Evolutionary conservation across 805 yeast genomes (phyloP).

Genomic region (Barnettozyma sp.): DNA sequence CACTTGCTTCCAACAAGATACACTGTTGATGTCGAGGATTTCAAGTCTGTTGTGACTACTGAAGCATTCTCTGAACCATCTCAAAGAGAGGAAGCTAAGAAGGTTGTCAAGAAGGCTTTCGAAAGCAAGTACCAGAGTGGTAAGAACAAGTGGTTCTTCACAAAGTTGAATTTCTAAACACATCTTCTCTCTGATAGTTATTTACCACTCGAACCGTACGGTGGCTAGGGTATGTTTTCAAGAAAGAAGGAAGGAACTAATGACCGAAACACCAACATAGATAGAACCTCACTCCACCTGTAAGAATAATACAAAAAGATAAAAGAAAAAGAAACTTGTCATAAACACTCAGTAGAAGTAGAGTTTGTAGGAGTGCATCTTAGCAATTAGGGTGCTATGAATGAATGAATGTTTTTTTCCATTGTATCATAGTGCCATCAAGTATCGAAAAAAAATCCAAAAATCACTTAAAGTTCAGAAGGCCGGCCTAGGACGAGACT

Average conservation of each 20-base stretch:
- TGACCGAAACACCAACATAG: no score
- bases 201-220: background rate
- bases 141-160: slow-evolving; percentile 99
- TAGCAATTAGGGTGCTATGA: background rate
- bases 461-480: no score
- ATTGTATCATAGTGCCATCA: background rate
- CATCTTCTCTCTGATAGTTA: slow-evolving; percentile 4
- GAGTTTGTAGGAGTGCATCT: background rate
- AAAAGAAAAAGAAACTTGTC: background rate
- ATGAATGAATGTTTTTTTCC: background rate
- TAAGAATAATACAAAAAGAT: slow-evolving; percentile 1
- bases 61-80: slow-evolving; percentile 97
- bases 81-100: slow-evolving; percentile 98
- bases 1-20: slow-evolving; percentile 99
- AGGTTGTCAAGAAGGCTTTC: slow-evolving; percentile 97
- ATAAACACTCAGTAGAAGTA: background rate
- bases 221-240: no score
- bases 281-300: no score
- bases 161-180: slow-evolving; percentile 84
- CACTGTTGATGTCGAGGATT: slow-evolving; percentile 92
- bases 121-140: slow-evolving; percentile 99
- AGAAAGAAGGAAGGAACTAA: no score
- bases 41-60: slow-evolving; percentile 85
- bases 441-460: no score
- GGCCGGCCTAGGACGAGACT: no score